phyloP scores from a whole-genome alignment of 106 monocot genomes.

The Platanthera guangdongensis region DNA sequence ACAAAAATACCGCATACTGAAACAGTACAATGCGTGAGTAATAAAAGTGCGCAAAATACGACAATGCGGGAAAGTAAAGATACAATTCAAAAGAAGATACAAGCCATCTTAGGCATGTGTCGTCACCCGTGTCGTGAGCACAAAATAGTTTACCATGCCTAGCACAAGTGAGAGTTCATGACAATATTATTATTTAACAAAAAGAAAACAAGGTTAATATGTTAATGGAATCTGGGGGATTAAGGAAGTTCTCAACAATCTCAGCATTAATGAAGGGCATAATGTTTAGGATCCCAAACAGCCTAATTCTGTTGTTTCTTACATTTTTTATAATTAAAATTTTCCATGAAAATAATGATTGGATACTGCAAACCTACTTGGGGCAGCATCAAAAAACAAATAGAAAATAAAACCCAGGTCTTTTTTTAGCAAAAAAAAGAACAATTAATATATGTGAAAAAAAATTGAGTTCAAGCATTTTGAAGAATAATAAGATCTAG shows the following conservation, averaged over 20 bases:
- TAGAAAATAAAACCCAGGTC: background rate
- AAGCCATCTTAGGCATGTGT: too few species aligned
- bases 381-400: background rate
- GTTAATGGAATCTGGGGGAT: too few species aligned
- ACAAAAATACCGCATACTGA: too few species aligned
- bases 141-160: background rate
- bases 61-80: too few species aligned
- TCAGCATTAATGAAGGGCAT: too few species aligned
- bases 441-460: background rate
- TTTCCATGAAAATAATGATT: background rate
- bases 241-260: too few species aligned
- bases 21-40: too few species aligned
- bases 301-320: too few species aligned
- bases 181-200: background rate
- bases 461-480: background rate
- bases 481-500: background rate
- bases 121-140: too few species aligned
- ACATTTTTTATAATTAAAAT: background rate
- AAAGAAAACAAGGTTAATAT: background rate
- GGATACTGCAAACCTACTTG: background rate
- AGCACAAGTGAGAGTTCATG: background rate
- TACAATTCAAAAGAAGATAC: too few species aligned
- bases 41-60: too few species aligned
- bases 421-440: background rate
- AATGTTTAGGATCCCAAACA: too few species aligned